Evolutionary conservation across 805 yeast genomes (phyloP), one percentile per base, ranked within the genome.

Genomic region (Candida verbasci): DNA sequence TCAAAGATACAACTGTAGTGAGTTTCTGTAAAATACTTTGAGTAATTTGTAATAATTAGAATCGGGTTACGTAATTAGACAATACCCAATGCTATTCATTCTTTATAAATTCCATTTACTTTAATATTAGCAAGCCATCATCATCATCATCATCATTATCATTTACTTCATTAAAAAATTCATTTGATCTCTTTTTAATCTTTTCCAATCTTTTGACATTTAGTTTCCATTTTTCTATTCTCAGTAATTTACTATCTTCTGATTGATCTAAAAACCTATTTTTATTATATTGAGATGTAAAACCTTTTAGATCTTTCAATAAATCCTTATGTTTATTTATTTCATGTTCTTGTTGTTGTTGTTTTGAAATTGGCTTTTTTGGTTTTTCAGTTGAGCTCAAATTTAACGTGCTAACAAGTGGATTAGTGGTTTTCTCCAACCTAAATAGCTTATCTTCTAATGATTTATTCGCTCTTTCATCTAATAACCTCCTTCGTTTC

Each of bases 371-470:
- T n/a, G 7, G 16, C 12, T 25, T 12, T 15, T 4, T 14, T 25
- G 9, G 9, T 6, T 25, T 11, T 25, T 5, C 9, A 7, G 8
- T 25, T 9, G 28, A 15, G 12, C 23, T 16, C 17, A 39, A 22
- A 9, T 36, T 26, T 18, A 39, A 29, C 11, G 17, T 35, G 15
- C 31, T 31, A 6, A 41, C 12, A 12, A 32, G 14, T n/a, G 42
- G 17, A 17, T 37, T 42, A 9, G 41, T 33, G n/a, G n/a, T n/a
- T n/a, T n/a, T n/a, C 4, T 31, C 25, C 15, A 44, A 21, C 15
- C 35, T 36, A n/a, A 35, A 21, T 9, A 65, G 54, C 32, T 65
- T 69, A 8, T 60, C 45, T n/a, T 65, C 60, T 34, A 74, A 59
- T 28, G 56, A 53, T 37, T 48, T 54, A 40, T 63, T 61, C 34